These are phyloP conservation scores for Spiromastix sp. DNA, from an alignment of 2,329 filamentous ascomycete genomes.

Conservation along the genomic window DNA sequence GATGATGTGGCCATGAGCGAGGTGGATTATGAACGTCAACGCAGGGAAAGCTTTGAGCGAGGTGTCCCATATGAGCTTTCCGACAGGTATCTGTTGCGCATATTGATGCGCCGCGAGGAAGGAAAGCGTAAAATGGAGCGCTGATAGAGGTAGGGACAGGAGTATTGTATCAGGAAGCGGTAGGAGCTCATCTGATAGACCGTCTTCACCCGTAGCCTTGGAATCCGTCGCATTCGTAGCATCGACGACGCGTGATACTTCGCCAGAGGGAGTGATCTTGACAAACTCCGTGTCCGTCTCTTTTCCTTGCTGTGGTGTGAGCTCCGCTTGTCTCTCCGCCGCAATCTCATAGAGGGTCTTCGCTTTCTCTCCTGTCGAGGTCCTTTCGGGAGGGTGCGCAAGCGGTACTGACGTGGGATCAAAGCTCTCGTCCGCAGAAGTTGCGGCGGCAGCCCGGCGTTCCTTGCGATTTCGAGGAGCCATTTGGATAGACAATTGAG, in stretches of 20 bases:
- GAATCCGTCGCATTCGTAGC: constrained; percentile 10
- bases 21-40: constrained; percentile 33
- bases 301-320: constrained; percentile 12
- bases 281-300: constrained; percentile 22
- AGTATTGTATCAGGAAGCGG: constrained; percentile 35
- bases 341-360: constrained; percentile 37
- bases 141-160: constrained; percentile 31
- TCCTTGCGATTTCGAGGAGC: constrained; percentile 27
- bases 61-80: constrained; percentile 25
- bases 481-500: too few relatives aligned
- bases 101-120: constrained; percentile 39
- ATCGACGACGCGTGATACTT: constrained; percentile 15
- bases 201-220: constrained; percentile 8
- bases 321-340: constrained; percentile 30
- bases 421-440: constrained; percentile 9
- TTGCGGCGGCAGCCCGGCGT: constrained; percentile 22
- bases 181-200: constrained; percentile 17
- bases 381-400: constrained; percentile 15
- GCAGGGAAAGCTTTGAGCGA: constrained; percentile 31
- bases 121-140: constrained; percentile 35
- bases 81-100: constrained; percentile 26
- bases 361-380: constrained; percentile 14
- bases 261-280: constrained; percentile 13
- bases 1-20: constrained; percentile 35
- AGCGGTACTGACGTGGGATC: constrained; percentile 24